Percentiles rank a stretch among this genome's conserved stretches.
These are phyloP conservation scores for Magnusiomyces suaveolens DNA, from an alignment of 1,139 yeast species.

Conservation along the genomic window DNA sequence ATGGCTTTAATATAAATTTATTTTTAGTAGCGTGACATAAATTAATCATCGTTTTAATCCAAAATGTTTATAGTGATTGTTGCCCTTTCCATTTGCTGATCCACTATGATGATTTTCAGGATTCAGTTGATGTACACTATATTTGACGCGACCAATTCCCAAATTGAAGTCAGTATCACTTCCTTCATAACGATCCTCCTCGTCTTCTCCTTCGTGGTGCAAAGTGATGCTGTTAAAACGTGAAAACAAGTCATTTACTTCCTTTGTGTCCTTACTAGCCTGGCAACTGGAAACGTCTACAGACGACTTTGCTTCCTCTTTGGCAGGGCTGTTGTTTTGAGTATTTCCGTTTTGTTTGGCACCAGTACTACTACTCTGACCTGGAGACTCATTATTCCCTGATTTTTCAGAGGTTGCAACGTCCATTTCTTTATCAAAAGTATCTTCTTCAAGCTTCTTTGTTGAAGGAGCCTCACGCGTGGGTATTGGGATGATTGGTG, in stretches of 20 bases:
- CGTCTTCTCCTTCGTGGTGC: slow-evolving; percentile 46
- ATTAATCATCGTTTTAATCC: neutral
- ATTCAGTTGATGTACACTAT: neutral
- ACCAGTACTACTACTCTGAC: slow-evolving; percentile 21
- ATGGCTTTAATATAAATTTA: too few relatives aligned
- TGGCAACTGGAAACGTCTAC: neutral
- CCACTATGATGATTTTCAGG: neutral
- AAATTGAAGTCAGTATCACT: neutral
- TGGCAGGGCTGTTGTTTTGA: slow-evolving; percentile 1
- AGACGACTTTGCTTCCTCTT: neutral
- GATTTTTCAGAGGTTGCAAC: slow-evolving; percentile 23
- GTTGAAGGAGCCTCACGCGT: slow-evolving; percentile 34
- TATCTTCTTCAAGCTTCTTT: slow-evolving; percentile 25
- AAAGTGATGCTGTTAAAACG: slow-evolving; percentile 83
- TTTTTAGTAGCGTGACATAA: too few relatives aligned
- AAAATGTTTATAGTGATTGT: neutral
- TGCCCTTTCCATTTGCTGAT: neutral
- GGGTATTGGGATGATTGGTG: slow-evolving; percentile 88
- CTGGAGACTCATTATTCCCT: slow-evolving; percentile 21
- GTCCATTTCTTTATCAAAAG: slow-evolving; percentile 13
- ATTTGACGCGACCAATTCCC: neutral
- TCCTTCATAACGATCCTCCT: slow-evolving; percentile 8
- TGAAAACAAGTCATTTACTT: slow-evolving; percentile 66
- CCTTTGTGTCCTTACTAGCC: neutral
- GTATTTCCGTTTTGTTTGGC: slow-evolving; percentile 18